Evolutionary conservation across 202 grass and related monocot species (phyloP), one percentile per base, ranked within the genome.

Genomic region (Zizania palustris): DNA sequence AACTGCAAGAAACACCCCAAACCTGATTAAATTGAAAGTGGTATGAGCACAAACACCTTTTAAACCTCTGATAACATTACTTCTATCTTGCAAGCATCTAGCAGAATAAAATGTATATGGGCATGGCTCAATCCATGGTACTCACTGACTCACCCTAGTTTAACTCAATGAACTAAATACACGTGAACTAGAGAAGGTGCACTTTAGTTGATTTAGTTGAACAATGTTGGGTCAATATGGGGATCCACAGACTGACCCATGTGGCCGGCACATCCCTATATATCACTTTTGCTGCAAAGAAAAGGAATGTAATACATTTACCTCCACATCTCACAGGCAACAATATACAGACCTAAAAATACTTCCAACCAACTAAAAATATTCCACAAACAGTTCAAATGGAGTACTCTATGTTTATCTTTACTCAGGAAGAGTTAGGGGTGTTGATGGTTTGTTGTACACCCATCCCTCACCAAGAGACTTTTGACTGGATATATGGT

Each of bases 31-130:
- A 73, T 55, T 6, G 60, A 76, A 68, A 67, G 56, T 57, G 28
- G 61, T 20, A 50, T 34, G 48, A 38, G 11, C 46, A 58, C 35
- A 74, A 74, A 83, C 54, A 12, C 33, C 61, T 4, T 21, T 2
- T 16, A 9, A 67, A 67, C 11, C 5, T 42, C 5, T 15, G 62
- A 69, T 63, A 22, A 63, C 28, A 21, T 61, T 7, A 62, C 33
- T 28, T 62, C 67, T 45, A 62, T 58, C 28, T 10, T 49, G 60
- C 42, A 60, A 38, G 12, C 43, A 50, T 71, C 42, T 70, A 39
- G 43, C 37, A 18, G 21, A 40, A 80, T 76, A 34, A 90, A 63
- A 33, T 69, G 78, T 59, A 85, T 88, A 78, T 54, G n/a, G n/a
- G 51, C 51, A 54, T 54, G 51, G 49, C 16, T 54, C 51, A 54